phyloP scores from a whole-genome alignment of 2,329 filamentous ascomycete species.

The Alternaria panax region DNA sequence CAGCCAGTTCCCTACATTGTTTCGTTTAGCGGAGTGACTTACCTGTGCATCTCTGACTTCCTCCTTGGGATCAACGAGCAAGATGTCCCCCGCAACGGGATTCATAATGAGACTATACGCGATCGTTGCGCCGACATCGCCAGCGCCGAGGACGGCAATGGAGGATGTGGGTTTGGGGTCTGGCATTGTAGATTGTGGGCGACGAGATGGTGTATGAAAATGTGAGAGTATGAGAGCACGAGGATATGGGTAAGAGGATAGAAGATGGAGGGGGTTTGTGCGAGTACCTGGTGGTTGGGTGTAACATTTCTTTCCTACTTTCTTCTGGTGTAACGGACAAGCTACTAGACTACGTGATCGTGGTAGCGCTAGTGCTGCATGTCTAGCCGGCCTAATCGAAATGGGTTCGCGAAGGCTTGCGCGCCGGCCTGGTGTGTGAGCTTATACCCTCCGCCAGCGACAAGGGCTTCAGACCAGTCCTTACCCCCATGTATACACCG shows the following conservation, averaged over 20 bases:
- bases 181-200: conserved; percentile 20
- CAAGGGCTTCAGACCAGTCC: too few species aligned
- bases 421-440: too few species aligned
- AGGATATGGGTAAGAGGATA: too few species aligned
- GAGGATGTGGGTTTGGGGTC: conserved; percentile 27
- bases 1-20: too few species aligned
- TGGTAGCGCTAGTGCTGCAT: conserved; percentile 21
- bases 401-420: too few species aligned
- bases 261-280: too few species aligned
- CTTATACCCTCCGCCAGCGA: too few species aligned
- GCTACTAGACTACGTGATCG: conserved; percentile 19
- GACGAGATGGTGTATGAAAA: too few species aligned
- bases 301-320: too few species aligned
- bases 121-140: conserved; percentile 33
- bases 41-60: conserved; percentile 31
- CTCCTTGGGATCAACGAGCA: conserved; percentile 32
- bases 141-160: conserved; percentile 33
- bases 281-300: too few species aligned
- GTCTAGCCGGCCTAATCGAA: not conserved
- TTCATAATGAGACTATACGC: conserved; percentile 36
- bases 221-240: too few species aligned
- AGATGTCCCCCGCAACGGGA: conserved; percentile 26
- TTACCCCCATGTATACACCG: too few species aligned
- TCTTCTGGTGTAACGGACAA: conserved; percentile 5
- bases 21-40: not conserved